Base-by-base conservation (phyloP, 1,284 basidiomycete species). In the Irpex rosettiformis region DNA sequence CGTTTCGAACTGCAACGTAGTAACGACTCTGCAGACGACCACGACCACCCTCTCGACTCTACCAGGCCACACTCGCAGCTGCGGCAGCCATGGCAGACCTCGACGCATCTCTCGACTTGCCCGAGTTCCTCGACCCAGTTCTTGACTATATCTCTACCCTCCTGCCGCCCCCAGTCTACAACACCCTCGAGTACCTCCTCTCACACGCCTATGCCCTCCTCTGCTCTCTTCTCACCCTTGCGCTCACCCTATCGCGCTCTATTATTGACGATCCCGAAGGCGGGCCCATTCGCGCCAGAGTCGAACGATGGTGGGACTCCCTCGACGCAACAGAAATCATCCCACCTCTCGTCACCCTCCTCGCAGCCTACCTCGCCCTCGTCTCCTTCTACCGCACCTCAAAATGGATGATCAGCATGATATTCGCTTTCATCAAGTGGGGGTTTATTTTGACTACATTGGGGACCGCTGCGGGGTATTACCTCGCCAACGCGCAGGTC, bases 371-470 rank as follows among this genome's bases (percentile, higher is more conserved):
- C 71, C 77, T 91, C 62, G 88, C 88, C 2, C 77, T 92, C 21
- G 62, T 84, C 58, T 89, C 84, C 67, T 71, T 90, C 58, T 89
- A 91, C 72, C 84, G 88, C 57, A 90, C 91, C 3, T 85, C 89
- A 13, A 80, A 78, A 21, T 92, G 87, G 85, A 79, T 88, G 66
- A 71, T 92, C 62, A 80, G 87, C 59, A 83, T 82, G 30, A 75
- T 72, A 13, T 70, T 91, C 64, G 89, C 82, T 76, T 79, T 90
- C 66, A 68, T 87, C 64, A 93, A 93, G 71, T 92, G 89, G 89
- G 86, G 85, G 22, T 72, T 76, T 3, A 73, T 93, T 56, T 62
- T 89, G 10, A 79, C 76, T 10, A 71, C 76, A 2, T 62, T 88
- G 5, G 76, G 79, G 16, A 82, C 78, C 6, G 76, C 75, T 25